Evolutionary conservation across 2,329 filamentous ascomycete genomes (phyloP).

Genomic region (Colletotrichum higginsianum): DNA sequence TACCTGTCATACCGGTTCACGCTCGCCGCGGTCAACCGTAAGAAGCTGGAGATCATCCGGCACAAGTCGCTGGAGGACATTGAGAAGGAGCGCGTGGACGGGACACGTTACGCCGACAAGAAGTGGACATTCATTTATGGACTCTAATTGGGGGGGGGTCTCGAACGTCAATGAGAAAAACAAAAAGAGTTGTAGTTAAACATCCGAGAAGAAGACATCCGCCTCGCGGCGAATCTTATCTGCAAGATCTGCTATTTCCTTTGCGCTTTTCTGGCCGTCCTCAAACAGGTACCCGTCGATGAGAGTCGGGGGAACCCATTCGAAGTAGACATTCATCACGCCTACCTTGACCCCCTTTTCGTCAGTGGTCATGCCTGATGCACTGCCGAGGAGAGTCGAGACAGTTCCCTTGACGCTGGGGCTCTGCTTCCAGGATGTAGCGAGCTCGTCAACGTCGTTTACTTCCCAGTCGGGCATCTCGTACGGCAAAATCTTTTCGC

Average conservation of each 20-base stretch:
- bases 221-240: constrained; percentile 53
- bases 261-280: constrained; percentile 58
- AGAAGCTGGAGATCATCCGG: constrained; percentile 43
- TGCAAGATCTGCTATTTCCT: constrained; percentile 59
- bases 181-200: constrained; percentile 48
- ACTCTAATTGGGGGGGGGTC: constrained; percentile 40
- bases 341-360: constrained; percentile 20
- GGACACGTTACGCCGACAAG: constrained; percentile 47
- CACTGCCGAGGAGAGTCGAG: constrained; percentile 38
- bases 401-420: neutral
- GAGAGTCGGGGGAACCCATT: constrained; percentile 68
- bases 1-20: constrained; percentile 50
- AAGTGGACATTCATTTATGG: constrained; percentile 51
- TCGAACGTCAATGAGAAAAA: no score
- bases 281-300: constrained; percentile 71
- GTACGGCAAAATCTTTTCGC: constrained; percentile 69
- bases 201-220: constrained; percentile 58
- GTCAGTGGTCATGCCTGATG: neutral
- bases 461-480: constrained; percentile 60
- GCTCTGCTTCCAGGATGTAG: constrained; percentile 58
- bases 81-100: constrained; percentile 44
- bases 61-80: constrained; percentile 45
- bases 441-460: constrained; percentile 68
- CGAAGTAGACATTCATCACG: constrained; percentile 70
- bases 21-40: constrained; percentile 47